These are phyloP conservation scores for Rhynchosporium agropyri DNA, from an alignment of 2,329 filamentous ascomycete species.

Conservation along the genomic window DNA sequence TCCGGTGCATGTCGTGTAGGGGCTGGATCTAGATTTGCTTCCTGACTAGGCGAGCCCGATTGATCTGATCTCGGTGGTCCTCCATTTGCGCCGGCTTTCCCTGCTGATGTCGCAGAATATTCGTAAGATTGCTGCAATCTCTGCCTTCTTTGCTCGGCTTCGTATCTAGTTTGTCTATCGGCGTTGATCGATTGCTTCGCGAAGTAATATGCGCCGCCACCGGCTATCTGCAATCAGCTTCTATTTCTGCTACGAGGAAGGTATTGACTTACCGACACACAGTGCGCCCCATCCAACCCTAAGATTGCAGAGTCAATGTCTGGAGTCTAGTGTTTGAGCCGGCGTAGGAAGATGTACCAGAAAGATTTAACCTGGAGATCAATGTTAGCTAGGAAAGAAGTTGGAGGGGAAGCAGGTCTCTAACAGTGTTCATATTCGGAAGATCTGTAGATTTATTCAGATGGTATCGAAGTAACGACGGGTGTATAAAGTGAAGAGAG, in stretches of 20 bases:
- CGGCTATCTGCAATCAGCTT: conserved; percentile 57
- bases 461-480: conserved; percentile 5
- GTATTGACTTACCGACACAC: conserved; percentile 68
- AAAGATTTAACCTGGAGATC: conserved; percentile 62
- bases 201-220: conserved; percentile 91
- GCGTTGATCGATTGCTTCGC: conserved; percentile 94
- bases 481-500: not conserved
- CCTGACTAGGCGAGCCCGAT: conserved; percentile 66
- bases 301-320: conserved; percentile 33
- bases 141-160: conserved; percentile 63
- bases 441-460: conserved; percentile 1
- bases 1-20: conserved; percentile 79
- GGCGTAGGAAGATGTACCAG: conserved; percentile 52
- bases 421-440: conserved; percentile 57
- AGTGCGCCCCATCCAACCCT: conserved; percentile 93
- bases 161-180: conserved; percentile 74
- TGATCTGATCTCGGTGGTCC: conserved; percentile 61
- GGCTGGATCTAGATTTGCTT: conserved; percentile 76
- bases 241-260: not conserved
- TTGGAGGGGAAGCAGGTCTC: conserved; percentile 30
- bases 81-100: conserved; percentile 43
- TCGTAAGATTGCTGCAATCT: conserved; percentile 59
- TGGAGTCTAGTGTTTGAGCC: conserved; percentile 11
- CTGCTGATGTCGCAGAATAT: conserved; percentile 43
- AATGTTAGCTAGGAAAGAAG: conserved; percentile 26